Conservation (phyloP, 2,329 filamentous ascomycete genomes). For the Penicillium sp. region DNA sequence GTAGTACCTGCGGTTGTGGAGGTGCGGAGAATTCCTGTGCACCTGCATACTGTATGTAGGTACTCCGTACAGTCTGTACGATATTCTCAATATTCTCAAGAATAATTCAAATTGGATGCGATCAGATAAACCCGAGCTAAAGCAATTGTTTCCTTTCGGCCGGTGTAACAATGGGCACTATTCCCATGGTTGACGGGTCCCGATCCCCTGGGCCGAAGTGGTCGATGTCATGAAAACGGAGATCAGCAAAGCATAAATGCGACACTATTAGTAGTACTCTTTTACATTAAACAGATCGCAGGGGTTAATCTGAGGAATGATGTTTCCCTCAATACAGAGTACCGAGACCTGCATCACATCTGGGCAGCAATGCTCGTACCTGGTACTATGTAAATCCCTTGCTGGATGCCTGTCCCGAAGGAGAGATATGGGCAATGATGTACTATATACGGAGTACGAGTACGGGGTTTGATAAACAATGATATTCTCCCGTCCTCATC, state of each 20-base stretch:
- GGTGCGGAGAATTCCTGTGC: slow-evolving; percentile 24
- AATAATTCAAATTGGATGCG: not conserved
- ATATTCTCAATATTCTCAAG: not conserved
- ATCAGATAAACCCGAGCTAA: slow-evolving; percentile 15
- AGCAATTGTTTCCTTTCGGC: slow-evolving; percentile 9
- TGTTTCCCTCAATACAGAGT: not conserved
- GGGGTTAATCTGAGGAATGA: slow-evolving; percentile 20
- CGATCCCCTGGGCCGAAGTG: slow-evolving; percentile 9
- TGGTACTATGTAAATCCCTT: slow-evolving; percentile 14
- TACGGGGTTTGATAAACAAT: not conserved
- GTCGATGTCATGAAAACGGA: slow-evolving; percentile 24
- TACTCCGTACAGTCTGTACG: not conserved
- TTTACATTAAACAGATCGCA: not conserved
- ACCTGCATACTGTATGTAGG: slow-evolving; percentile 13
- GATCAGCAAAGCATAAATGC: not conserved
- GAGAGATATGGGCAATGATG: not conserved
- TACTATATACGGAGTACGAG: slow-evolving; percentile 1
- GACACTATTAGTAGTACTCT: not conserved
- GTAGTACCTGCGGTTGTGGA: slow-evolving; percentile 11
- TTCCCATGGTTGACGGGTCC: slow-evolving; percentile 19
- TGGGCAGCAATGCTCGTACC: slow-evolving; percentile 16
- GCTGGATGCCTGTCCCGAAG: slow-evolving; percentile 9
- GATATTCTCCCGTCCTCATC: not conserved
- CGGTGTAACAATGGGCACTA: slow-evolving; percentile 18
- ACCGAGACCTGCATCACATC: slow-evolving; percentile 12